Base-by-base conservation (phyloP, 2,329 filamentous ascomycete genomes). In the Rasamsonia emersonii region DNA sequence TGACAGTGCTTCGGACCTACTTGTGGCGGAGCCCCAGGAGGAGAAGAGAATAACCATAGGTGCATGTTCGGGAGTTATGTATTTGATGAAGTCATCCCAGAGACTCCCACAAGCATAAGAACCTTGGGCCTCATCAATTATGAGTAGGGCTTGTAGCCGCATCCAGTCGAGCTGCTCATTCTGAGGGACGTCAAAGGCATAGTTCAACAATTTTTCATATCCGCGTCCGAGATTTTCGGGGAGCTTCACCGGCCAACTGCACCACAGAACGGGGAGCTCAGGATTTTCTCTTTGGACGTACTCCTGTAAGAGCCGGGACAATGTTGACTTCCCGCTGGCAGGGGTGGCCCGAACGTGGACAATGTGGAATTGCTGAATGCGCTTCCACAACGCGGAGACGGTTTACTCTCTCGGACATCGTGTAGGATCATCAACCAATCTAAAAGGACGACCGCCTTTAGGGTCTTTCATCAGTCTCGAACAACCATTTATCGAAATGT, bases 391-490 rank as follows among this genome's bases (percentile, higher is more conserved):
- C 24, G 11, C 6, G 6, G 24, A 9, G 9, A 26, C 24, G 15
- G 24, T 26, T 6, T 26, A n/a, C 5, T 26, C 24, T 26, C 24
- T 9, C 20, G n/a, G 20, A 23, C 20, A 23, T n/a, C 20, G 7
- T n/a, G 20, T 23, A n/a, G 20, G 20, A n/a, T 23, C 20, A n/a
- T 23, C 20, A 23, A 23, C 8, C 20, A 23, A n/a, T 23, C 20
- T n/a, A 23, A 23, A 23, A 23, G 20, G n/a, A 8, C n/a, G 20
- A n/a, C 20, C 20, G n/a, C 20, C 20, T 23, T 23, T 23, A 23
- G n/a, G 20, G 20, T 23, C 20, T 23, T 23, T 23, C 20, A 23
- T 23, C 20, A 23, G 20, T 23, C 20, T 23, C n/a, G n/a, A 23
- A 23, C 20, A 23, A n/a, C 20, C 20, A 23, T 23, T 23, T n/a